Base-by-base conservation (phyloP, 2,329 filamentous ascomycete species). In the Fusarium protoensiforme region DNA sequence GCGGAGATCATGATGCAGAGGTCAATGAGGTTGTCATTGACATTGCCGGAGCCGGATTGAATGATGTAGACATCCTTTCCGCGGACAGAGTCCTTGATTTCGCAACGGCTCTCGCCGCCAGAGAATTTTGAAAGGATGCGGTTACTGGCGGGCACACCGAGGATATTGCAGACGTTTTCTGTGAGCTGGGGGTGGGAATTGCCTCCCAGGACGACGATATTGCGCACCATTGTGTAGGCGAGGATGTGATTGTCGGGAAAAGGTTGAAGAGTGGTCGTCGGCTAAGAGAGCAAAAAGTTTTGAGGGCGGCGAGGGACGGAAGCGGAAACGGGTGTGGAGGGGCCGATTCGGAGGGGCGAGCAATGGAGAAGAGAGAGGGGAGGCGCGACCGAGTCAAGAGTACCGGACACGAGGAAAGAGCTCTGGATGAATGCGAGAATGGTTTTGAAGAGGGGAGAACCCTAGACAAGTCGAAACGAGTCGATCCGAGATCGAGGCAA, bases 11-110 rank as follows among this genome's bases (percentile, higher is more conserved):
- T 98, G 85, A 98, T 98, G 83, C 97, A 93, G 58, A 98, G 91
- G 81, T 99, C 96, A 86, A 99, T 93, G 74, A 99, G 91, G 84
- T 97, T 92, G 84, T 99, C 96, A 82, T 99, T 99, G 84, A 98
- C 94, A 78, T 93, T 93, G 73, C 94, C 95, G 77, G 94, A 94
- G 77, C 94, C 95, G 46, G 94, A 96, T 84, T 98, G 96, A 79
- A 99, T 94, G 81, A 98, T 98, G 86, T 97, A 99, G 82, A 98
- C 96, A 90, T 99, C 96, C 83, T 99, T 99, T 77, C 94, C 96
- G 78, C 96, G 93, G 60, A 99, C 96, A 16, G 95, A 98, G 84
- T 99, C 96, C 82, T 95, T 90, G 80, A 99, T 97, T 84, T 98
- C 96, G 72, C 97, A 96, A 64, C 96, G 92, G 76, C 94, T 97